These are phyloP conservation scores for Elongisporangium senticosum DNA, from an alignment of 352 stramenopile species.

Conservation along the genomic window DNA sequence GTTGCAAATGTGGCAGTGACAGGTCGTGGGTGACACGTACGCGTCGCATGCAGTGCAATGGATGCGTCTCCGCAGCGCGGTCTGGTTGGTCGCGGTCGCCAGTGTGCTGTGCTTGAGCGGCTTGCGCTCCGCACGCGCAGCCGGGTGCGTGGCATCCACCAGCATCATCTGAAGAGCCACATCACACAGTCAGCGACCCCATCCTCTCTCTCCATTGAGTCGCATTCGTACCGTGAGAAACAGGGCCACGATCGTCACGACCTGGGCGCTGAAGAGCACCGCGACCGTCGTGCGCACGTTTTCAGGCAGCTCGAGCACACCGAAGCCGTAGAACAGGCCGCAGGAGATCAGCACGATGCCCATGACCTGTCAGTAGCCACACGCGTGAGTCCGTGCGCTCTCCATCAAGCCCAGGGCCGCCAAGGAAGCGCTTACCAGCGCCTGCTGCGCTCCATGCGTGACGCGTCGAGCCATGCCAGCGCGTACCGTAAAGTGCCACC, in stretches of 20 bases:
- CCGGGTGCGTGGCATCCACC: conserved; percentile 33
- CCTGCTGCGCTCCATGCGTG: conserved; percentile 32
- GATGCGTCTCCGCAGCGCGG: conserved; percentile 8
- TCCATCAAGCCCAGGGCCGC: not conserved
- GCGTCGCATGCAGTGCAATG: conserved; percentile 34
- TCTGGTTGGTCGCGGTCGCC: conserved; percentile 2
- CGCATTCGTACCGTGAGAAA: conserved; percentile 21
- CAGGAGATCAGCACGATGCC: conserved; percentile 25
- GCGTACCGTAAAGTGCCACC: not conserved
- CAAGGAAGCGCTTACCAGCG: conserved; percentile 19
- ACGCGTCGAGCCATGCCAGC: conserved; percentile 32
- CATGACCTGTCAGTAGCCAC: conserved; percentile 23
- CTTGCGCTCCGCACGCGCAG: conserved; percentile 9
- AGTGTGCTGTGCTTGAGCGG: conserved; percentile 8
- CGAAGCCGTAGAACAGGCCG: conserved; percentile 40
- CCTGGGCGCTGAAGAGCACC: conserved; percentile 39
- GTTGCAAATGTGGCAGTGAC: conserved; percentile 91
- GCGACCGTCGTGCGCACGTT: conserved; percentile 25
- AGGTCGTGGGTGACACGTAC: conserved; percentile 32
- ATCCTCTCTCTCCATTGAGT: not conserved
- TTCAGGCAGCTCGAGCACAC: conserved; percentile 33
- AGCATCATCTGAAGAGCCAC: conserved; percentile 37
- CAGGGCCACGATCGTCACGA: conserved; percentile 24
- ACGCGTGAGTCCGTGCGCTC: not conserved
- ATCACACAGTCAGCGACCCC: not conserved